Evolutionary conservation across 2,329 filamentous ascomycete genomes (phyloP).

Genomic region (Fusarium penzigii): DNA sequence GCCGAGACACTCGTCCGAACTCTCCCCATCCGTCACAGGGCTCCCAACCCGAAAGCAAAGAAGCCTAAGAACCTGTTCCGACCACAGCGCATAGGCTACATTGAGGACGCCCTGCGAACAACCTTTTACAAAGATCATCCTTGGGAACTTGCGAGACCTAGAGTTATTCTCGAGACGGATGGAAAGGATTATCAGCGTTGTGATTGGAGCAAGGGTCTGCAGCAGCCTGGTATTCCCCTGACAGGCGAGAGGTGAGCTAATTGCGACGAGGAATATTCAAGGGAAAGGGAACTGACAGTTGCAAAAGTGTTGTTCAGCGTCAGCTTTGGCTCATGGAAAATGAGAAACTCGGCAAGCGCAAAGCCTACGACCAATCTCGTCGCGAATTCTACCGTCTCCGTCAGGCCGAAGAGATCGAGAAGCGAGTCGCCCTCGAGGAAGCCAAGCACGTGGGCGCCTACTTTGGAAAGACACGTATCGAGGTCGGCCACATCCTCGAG

Average conservation of each 20-base stretch:
- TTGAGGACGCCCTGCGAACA: conserved; percentile 78
- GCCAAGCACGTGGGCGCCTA: conserved; percentile 82
- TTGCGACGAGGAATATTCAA: background rate
- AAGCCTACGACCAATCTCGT: conserved; percentile 84
- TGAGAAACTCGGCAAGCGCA: conserved; percentile 57
- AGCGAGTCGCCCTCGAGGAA: conserved; percentile 83
- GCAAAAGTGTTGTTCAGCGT: conserved; percentile 80
- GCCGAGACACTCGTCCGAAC: conserved; percentile 59
- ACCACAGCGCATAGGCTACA: conserved; percentile 75
- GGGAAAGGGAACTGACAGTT: conserved; percentile 15
- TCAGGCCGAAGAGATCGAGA: conserved; percentile 79
- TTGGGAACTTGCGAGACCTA: conserved; percentile 91
- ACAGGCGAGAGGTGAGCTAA: conserved; percentile 60
- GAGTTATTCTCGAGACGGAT: conserved; percentile 80
- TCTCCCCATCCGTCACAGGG: conserved; percentile 48
- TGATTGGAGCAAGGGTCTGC: conserved; percentile 76
- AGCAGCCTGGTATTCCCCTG: conserved; percentile 73
- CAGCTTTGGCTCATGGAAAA: conserved; percentile 83
- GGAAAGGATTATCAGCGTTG: conserved; percentile 76
- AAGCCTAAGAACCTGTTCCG: conserved; percentile 75
- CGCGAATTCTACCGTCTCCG: conserved; percentile 88
- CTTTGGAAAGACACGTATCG: conserved; percentile 76
- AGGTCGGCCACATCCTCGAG: conserved; percentile 82
- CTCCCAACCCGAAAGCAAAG: conserved; percentile 43
- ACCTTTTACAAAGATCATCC: conserved; percentile 93